Conservation (phyloP, 1,284 basidiomycete species). For the Boletus albobrunnescens region DNA sequence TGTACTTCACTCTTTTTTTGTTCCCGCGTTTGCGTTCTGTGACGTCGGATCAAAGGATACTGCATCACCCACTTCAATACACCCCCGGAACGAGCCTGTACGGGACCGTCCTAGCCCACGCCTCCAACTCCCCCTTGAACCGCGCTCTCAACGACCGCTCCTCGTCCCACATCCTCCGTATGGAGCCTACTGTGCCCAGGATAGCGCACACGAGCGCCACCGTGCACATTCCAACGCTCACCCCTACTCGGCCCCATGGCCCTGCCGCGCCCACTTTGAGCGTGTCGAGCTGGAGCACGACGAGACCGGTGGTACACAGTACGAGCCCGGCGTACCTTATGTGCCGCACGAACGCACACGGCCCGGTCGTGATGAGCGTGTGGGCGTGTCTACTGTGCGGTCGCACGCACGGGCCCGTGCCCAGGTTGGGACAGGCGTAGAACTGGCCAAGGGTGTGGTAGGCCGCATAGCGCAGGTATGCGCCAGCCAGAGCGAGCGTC, state of each 20-base stretch:
- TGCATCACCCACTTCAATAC: slow-evolving; percentile 9
- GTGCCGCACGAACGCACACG: slow-evolving; percentile 29
- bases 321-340: slow-evolving; percentile 30
- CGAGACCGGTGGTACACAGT: slow-evolving; percentile 13
- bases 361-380: slow-evolving; percentile 29
- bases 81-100: slow-evolving; percentile 24
- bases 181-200: slow-evolving; percentile 5
- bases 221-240: slow-evolving; percentile 4
- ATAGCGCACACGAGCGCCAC: slow-evolving; percentile 11
- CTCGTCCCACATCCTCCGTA: slow-evolving; percentile 15
- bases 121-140: slow-evolving; percentile 24
- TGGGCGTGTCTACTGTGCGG: too few species aligned
- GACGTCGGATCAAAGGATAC: too few species aligned
- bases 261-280: neutral
- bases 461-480: slow-evolving; percentile 20
- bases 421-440: slow-evolving; percentile 23
- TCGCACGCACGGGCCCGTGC: slow-evolving; percentile 6
- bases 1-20: neutral
- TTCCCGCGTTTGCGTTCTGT: too few species aligned
- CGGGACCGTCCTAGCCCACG: slow-evolving; percentile 13
- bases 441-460: slow-evolving; percentile 23
- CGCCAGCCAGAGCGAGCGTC: slow-evolving; percentile 15
- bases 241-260: neutral
- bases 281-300: slow-evolving; percentile 7
- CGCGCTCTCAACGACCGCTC: slow-evolving; percentile 9